Evolutionary conservation across 345 rosid genomes (phyloP).

Genomic region (Streptanthus diversifolius): DNA sequence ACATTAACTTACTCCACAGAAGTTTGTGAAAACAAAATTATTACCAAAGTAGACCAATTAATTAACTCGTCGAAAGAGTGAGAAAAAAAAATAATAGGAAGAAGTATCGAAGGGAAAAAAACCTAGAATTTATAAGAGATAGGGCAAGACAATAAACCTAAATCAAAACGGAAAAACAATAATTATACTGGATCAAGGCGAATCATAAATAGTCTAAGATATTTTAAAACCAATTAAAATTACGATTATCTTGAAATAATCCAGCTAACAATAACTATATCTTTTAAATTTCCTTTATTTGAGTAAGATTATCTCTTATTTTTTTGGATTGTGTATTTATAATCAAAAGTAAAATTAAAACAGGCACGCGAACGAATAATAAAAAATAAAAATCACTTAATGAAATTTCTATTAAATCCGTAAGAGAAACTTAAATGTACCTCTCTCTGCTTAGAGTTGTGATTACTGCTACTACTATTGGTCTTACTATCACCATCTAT

Average conservation of each 20-base stretch:
- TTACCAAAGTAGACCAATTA: background rate
- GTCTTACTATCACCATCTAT: slow-evolving; percentile 55
- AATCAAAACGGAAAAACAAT: background rate
- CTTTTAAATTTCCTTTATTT: no score
- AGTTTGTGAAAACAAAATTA: background rate
- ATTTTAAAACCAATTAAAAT: background rate
- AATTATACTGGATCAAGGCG: background rate
- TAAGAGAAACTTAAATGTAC: slow-evolving; percentile 15
- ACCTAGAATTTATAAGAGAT: background rate
- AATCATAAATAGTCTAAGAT: background rate
- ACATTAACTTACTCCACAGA: background rate
- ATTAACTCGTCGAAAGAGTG: no score
- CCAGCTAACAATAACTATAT: no score
- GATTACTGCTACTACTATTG: slow-evolving; percentile 21
- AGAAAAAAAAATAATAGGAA: background rate
- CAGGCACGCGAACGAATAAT: background rate
- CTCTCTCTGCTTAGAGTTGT: no score
- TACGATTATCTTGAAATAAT: background rate
- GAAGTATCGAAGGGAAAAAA: background rate
- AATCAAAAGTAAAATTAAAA: background rate
- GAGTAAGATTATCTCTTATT: background rate
- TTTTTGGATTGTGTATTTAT: background rate
- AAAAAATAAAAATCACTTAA: background rate
- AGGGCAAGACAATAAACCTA: background rate
- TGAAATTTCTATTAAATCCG: background rate